These are phyloP conservation scores for Melanomma pulvis-pyrius DNA, from an alignment of 495 filamentous ascomycete species.

Conservation along the genomic window DNA sequence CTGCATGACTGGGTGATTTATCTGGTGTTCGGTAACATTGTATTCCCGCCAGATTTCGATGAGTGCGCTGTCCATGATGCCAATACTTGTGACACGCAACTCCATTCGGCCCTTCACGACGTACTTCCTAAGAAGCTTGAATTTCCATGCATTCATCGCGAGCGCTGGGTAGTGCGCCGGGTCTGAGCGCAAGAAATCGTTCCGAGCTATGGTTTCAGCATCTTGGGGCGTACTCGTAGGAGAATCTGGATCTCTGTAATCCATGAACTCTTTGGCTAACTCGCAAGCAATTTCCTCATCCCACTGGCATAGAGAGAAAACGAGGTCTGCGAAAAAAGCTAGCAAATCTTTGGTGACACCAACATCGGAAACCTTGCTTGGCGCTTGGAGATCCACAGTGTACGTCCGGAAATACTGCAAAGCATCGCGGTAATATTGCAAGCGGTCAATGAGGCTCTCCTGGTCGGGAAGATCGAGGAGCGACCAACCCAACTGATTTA, in stretches of 20 bases:
- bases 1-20: constrained; percentile 58
- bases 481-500: constrained; percentile 12
- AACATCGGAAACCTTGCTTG: constrained; percentile 27
- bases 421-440: constrained; percentile 11
- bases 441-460: constrained; percentile 4
- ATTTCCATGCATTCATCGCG: constrained; percentile 68
- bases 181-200: constrained; percentile 1
- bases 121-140: constrained; percentile 67
- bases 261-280: constrained; percentile 25
- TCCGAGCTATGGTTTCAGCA: background rate
- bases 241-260: constrained; percentile 20
- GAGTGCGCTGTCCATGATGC: constrained; percentile 71
- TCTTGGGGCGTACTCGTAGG: constrained; percentile 5
- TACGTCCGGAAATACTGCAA: constrained; percentile 27
- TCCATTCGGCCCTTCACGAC: constrained; percentile 88
- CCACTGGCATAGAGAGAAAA: constrained; percentile 16
- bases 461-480: background rate
- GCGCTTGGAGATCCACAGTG: constrained; percentile 26
- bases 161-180: constrained; percentile 42
- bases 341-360: constrained; percentile 22
- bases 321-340: constrained; percentile 2
- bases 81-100: constrained; percentile 73
- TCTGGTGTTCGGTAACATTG: constrained; percentile 47
- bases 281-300: constrained; percentile 16
- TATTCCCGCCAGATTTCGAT: constrained; percentile 62